Evolutionary conservation across 2,329 filamentous ascomycete species (phyloP).

Genomic region (Thermoascus crustaceus): DNA sequence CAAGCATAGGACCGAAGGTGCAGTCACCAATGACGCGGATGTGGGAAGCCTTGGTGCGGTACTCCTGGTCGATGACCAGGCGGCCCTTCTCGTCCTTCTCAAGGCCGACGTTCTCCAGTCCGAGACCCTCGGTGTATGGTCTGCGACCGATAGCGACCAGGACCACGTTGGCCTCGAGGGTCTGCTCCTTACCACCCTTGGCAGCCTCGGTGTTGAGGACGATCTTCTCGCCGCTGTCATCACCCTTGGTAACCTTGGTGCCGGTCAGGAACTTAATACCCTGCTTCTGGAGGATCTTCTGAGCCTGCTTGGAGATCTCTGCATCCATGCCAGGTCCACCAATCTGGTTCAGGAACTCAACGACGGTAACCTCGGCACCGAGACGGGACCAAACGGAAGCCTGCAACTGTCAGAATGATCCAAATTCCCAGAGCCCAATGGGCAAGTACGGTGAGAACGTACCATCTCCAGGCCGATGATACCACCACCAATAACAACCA

Average conservation of each 20-base stretch:
- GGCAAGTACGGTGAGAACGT: slow-evolving; percentile 16
- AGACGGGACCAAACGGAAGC: slow-evolving; percentile 92
- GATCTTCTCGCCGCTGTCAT: slow-evolving; percentile 67
- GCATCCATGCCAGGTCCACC: slow-evolving; percentile 95
- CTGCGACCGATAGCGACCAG: slow-evolving; percentile 94
- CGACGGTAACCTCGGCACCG: slow-evolving; percentile 89
- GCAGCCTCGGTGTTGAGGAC: slow-evolving; percentile 81
- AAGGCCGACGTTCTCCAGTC: slow-evolving; percentile 79
- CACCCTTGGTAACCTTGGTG: slow-evolving; percentile 87
- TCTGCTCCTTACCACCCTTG: slow-evolving; percentile 93
- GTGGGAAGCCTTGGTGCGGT: slow-evolving; percentile 94
- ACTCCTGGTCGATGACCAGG: slow-evolving; percentile 95
- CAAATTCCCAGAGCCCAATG: neutral
- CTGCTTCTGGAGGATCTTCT: slow-evolving; percentile 93
- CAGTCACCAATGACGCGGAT: slow-evolving; percentile 94
- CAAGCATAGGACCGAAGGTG: slow-evolving; percentile 97
- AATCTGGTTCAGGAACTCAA: slow-evolving; percentile 93
- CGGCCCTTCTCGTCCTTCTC: slow-evolving; percentile 79
- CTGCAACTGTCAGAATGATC: slow-evolving; percentile 28
- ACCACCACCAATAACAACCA: slow-evolving; percentile 95
- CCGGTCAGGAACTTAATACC: slow-evolving; percentile 96
- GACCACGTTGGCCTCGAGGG: slow-evolving; percentile 85
- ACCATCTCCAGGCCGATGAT: slow-evolving; percentile 99
- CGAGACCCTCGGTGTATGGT: slow-evolving; percentile 86
- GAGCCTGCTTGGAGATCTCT: slow-evolving; percentile 82